A percentile compares a stretch with the other conserved stretches of the same genome.
Conservation (phyloP, 1,139 yeast species). For the Wickerhamomyces sp. region DNA sequence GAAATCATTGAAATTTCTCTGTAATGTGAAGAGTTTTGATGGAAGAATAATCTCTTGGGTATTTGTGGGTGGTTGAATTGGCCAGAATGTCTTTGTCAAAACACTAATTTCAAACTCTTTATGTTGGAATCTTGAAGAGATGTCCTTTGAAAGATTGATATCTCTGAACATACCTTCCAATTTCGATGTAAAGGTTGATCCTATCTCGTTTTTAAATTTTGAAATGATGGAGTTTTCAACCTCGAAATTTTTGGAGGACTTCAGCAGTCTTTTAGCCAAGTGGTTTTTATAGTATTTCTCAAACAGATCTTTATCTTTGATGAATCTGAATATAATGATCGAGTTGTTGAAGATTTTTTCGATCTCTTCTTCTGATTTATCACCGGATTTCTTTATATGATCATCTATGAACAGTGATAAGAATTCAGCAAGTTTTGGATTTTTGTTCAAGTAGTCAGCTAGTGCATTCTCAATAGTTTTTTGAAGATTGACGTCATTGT, state of each 20-base stretch:
- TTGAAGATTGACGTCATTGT: constrained; percentile 43
- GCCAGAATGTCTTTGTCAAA: constrained; percentile 56
- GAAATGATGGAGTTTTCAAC: constrained; percentile 68
- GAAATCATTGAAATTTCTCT: constrained; percentile 38
- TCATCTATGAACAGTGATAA: constrained; percentile 75
- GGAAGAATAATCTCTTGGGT: constrained; percentile 55
- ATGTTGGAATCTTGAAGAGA: constrained; percentile 48
- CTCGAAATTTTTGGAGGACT: constrained; percentile 40
- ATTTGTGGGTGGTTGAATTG: constrained; percentile 49
- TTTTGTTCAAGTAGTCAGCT: constrained; percentile 55
- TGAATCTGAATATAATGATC: constrained; percentile 56
- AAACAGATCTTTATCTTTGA: constrained; percentile 83
- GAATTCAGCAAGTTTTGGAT: constrained; percentile 61
- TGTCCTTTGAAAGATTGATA: constrained; percentile 60
- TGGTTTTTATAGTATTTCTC: constrained; percentile 85
- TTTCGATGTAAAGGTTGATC: constrained; percentile 73
- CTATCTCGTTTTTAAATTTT: constrained; percentile 71
- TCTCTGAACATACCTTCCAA: constrained; percentile 90
- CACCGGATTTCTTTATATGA: constrained; percentile 55
- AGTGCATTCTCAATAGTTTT: constrained; percentile 59
- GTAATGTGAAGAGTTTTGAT: constrained; percentile 37
- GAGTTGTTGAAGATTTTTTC: constrained; percentile 54
- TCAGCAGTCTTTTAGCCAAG: constrained; percentile 75
- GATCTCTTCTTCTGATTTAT: constrained; percentile 45
- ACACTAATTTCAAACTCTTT: constrained; percentile 43